Evolutionary conservation across 176 grass and related monocot species (phyloP), one percentile per base, ranked within the genome.

Genomic region (Echinochloa phyllopogon): DNA sequence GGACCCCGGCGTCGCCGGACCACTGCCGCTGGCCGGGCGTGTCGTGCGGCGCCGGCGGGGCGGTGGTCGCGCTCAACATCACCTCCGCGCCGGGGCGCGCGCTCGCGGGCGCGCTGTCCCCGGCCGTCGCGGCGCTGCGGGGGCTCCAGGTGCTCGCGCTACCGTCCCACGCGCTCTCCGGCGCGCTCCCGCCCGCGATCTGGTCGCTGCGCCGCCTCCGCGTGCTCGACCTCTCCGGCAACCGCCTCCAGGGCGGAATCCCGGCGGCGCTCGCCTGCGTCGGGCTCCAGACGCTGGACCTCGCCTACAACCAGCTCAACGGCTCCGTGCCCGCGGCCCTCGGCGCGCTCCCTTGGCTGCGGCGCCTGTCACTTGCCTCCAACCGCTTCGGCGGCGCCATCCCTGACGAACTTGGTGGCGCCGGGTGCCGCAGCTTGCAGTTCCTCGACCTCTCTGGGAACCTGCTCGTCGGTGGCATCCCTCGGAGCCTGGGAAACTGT

Each of bases 391-490:
- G 89, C 27, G 91, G 96, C 38, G 84, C 91, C 57, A 98, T 98
- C 76, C 95, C 95, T 5, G 85, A 87, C 6, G 79, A 91, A 5
- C 68, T 95, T 13, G 93, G 91, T 1, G 74, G 21, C 42, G 38
- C 83, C 1, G 88, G 92, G 43, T 94, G 95, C 87, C 85, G 61
- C 38, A 90, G 62, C 71, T 77, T 98, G 6, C 85, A 78, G 69
- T 69, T 84, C 75, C 79, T 98, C 73, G 96, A 98, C 75, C 79
- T 98, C 79, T 95, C 96, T 0, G 85, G 91, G 40, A 98, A 98
- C 87, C 75, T 90, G 1, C 87, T 98, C 45, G 92, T 93, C 59
- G 85, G 87, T 10, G 80, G 88, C 75, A 98, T 98, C 82, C 93
- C 96, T 4, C 87, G 80, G 65, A 92, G 86, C 27, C 49, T 98